Evolutionary conservation across 129 eudicot species (phyloP).

Genomic region (Lactuca sativa): DNA sequence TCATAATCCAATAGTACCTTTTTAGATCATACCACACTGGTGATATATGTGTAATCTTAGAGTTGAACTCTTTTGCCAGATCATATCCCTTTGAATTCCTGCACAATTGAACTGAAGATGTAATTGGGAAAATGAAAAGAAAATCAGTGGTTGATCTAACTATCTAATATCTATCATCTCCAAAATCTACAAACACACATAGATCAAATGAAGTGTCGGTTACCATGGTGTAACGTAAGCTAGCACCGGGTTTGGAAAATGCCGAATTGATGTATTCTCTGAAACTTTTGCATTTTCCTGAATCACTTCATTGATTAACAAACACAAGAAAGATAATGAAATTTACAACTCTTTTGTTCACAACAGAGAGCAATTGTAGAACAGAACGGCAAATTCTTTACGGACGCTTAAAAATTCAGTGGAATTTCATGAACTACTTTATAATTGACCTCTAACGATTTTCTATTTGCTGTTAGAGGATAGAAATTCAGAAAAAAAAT

Average conservation of each 20-base stretch:
- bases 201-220: background rate
- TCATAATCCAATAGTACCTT: conserved; percentile 46
- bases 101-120: conserved; percentile 25
- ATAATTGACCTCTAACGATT: background rate
- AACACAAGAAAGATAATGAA: conserved; percentile 1
- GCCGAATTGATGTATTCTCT: conserved; percentile 47
- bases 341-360: background rate
- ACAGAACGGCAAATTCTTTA: background rate
- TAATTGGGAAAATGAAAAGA: background rate
- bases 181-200: background rate
- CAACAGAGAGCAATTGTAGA: background rate
- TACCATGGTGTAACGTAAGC: conserved; percentile 98
- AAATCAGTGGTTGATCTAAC: background rate
- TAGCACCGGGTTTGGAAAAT: conserved; percentile 63
- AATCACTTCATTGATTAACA: conserved; percentile 22
- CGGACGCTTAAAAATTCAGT: background rate
- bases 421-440: background rate
- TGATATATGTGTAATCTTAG: conserved; percentile 85
- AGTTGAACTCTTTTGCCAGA: conserved; percentile 67
- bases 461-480: background rate
- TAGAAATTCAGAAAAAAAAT: background rate
- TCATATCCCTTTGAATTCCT: conserved; percentile 94
- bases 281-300: conserved; percentile 75
- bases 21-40: conserved; percentile 96
- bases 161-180: background rate